These are phyloP conservation scores for Mycogone perniciosa DNA, from an alignment of 2,329 filamentous ascomycete species.

Conservation along the genomic window DNA sequence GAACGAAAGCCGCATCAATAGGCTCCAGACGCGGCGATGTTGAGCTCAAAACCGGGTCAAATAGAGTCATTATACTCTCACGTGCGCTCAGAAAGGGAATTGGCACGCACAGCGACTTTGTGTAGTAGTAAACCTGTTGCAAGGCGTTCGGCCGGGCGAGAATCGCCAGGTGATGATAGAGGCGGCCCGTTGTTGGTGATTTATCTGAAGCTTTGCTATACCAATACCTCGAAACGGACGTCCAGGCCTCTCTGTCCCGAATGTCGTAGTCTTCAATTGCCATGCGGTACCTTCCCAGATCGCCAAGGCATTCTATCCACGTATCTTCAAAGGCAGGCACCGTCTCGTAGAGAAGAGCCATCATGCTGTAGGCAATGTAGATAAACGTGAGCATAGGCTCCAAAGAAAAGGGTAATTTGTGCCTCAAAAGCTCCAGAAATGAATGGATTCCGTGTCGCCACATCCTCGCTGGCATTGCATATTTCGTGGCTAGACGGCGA, in stretches of 20 bases:
- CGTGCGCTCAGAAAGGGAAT: conserved; percentile 60
- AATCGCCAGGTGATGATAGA: conserved; percentile 86
- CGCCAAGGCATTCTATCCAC: conserved; percentile 87
- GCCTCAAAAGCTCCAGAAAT: conserved; percentile 68
- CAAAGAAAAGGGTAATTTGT: conserved; percentile 64
- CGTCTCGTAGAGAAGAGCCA: conserved; percentile 77
- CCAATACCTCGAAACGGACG: conserved; percentile 71
- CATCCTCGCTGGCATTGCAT: conserved; percentile 86
- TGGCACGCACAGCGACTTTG: conserved; percentile 61
- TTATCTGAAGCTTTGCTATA: conserved; percentile 76
- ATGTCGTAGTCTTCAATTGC: conserved; percentile 80
- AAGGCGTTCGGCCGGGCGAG: conserved; percentile 62
- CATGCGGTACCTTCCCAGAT: conserved; percentile 60
- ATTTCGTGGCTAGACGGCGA: conserved; percentile 64
- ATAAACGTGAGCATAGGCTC: conserved; percentile 90
- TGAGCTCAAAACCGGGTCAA: conserved; percentile 49
- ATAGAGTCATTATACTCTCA: conserved; percentile 63
- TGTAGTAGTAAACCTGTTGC: conserved; percentile 66
- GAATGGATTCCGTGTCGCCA: conserved; percentile 87
- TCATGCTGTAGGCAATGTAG: conserved; percentile 81
- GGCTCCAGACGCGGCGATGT: conserved; percentile 26
- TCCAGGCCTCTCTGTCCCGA: conserved; percentile 72
- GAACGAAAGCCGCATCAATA: conserved; percentile 55
- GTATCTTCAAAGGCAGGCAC: conserved; percentile 76
- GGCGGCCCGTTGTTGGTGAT: conserved; percentile 64